A percentile compares a stretch with the other conserved stretches of the same genome.
phyloP scores from a whole-genome alignment of 2,329 filamentous ascomycete species.

The Epichloe uncinata region DNA sequence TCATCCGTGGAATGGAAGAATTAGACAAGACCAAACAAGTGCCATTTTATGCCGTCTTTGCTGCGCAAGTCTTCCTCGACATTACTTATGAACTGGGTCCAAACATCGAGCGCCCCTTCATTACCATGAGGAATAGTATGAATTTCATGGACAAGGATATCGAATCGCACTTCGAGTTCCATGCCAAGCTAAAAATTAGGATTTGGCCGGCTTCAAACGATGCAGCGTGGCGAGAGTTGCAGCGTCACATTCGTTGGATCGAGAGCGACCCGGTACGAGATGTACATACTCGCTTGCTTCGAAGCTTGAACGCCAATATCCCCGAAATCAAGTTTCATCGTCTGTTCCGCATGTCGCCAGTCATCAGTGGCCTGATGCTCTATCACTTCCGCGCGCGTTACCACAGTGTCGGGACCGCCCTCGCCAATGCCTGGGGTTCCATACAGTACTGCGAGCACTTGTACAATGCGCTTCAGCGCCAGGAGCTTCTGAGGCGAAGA shows the following conservation, averaged over 20 bases:
- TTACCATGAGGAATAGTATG: background rate
- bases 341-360: constrained; percentile 22
- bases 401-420: constrained; percentile 18
- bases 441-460: constrained; percentile 25
- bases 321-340: constrained; percentile 9
- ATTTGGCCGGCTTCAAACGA: constrained; percentile 12
- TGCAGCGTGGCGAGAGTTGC: background rate
- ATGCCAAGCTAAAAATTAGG: constrained; percentile 16
- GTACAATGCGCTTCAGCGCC: constrained; percentile 21
- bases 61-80: constrained; percentile 28
- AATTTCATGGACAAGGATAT: background rate
- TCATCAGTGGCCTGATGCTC: constrained; percentile 25
- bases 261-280: background rate
- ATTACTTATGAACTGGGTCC: constrained; percentile 21
- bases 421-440: constrained; percentile 26
- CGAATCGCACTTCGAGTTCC: constrained; percentile 13
- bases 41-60: constrained; percentile 25
- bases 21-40: constrained; percentile 17
- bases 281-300: background rate
- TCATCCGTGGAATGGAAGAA: constrained; percentile 22
- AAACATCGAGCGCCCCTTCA: constrained; percentile 3
- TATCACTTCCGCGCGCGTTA: constrained; percentile 20
- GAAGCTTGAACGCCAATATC: background rate
- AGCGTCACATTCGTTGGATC: constrained; percentile 3
- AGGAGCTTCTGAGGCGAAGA: too few relatives aligned